These are phyloP conservation scores for Brassica hybrid DNA, from an alignment of 441 rosid species.

Conservation along the genomic window DNA sequence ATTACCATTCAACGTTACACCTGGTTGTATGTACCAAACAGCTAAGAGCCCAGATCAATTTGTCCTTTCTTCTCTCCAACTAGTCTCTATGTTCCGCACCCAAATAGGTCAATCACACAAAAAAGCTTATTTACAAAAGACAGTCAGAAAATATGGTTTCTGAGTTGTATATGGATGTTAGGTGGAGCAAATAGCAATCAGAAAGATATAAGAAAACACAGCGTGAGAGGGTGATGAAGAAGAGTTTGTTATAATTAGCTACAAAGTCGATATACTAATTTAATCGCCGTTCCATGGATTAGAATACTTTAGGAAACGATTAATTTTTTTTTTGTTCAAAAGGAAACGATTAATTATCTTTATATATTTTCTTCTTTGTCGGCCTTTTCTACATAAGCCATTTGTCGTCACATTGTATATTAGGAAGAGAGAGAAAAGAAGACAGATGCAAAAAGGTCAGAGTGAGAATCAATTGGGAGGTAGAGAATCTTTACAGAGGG, in stretches of 20 bases:
- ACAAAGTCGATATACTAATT: not conserved
- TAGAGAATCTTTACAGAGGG: slow-evolving; percentile 42
- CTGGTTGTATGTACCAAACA: slow-evolving; percentile 31
- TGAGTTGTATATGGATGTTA: not conserved
- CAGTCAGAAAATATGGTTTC: slow-evolving; percentile 5
- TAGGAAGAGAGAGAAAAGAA: not conserved
- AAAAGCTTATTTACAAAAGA: not conserved
- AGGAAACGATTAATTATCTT: not conserved
- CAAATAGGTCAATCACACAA: slow-evolving; percentile 21
- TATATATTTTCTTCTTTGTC: slow-evolving; percentile 29
- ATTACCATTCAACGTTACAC: slow-evolving; percentile 25
- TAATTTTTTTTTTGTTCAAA: too few relatives aligned
- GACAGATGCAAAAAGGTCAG: slow-evolving; percentile 19
- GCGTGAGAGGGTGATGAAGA: slow-evolving; percentile 13
- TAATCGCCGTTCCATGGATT: slow-evolving; percentile 23
- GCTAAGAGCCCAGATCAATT: slow-evolving; percentile 39
- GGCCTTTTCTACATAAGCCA: slow-evolving; percentile 25
- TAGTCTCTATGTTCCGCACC: slow-evolving; percentile 25
- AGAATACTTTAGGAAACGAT: not conserved
- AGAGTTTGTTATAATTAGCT: not conserved
- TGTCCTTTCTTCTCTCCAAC: slow-evolving; percentile 34
- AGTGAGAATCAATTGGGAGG: slow-evolving; percentile 23
- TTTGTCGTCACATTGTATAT: slow-evolving; percentile 34
- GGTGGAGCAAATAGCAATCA: not conserved
- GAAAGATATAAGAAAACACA: slow-evolving; percentile 6